A percentile compares a stretch with the other conserved stretches of the same genome.
These are phyloP conservation scores for Mimosa pudica DNA, from an alignment of 306 rosid species.

Conservation along the genomic window DNA sequence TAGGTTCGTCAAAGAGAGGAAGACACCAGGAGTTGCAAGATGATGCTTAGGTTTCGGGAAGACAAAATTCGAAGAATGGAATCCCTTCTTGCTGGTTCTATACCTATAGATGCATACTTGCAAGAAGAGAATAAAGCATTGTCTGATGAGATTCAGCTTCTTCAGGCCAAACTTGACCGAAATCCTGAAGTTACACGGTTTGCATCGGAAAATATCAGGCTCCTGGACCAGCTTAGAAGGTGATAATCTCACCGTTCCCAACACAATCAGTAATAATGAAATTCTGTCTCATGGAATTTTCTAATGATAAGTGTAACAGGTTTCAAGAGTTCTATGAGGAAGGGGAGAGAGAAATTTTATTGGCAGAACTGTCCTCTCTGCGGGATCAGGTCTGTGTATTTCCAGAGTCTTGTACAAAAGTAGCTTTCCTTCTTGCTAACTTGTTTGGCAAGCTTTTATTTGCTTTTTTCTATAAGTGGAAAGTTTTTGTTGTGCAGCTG, in stretches of 20 bases:
- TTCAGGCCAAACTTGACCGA: slow-evolving; percentile 77
- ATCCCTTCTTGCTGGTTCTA: slow-evolving; percentile 62
- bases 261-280: not conserved
- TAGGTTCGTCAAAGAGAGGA: slow-evolving; percentile 98
- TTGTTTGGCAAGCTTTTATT: slow-evolving; percentile 24
- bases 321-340: slow-evolving; percentile 94
- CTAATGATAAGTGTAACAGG: slow-evolving; percentile 50
- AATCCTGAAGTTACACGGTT: slow-evolving; percentile 97
- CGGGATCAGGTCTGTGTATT: slow-evolving; percentile 70
- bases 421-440: slow-evolving; percentile 27
- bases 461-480: slow-evolving; percentile 9
- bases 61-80: slow-evolving; percentile 90
- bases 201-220: slow-evolving; percentile 94
- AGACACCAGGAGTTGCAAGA: slow-evolving; percentile 83
- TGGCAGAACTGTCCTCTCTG: slow-evolving; percentile 65
- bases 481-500: slow-evolving; percentile 52
- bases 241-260: slow-evolving; percentile 35
- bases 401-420: slow-evolving; percentile 27
- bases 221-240: slow-evolving; percentile 92
- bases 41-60: slow-evolving; percentile 96
- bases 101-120: slow-evolving; percentile 60
- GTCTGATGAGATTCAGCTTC: slow-evolving; percentile 79
- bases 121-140: slow-evolving; percentile 76
- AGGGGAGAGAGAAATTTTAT: slow-evolving; percentile 87
- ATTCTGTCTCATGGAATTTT: slow-evolving; percentile 15